phyloP scores from a whole-genome alignment of 495 filamentous ascomycete species.

The Trichocladium antarcticum region DNA sequence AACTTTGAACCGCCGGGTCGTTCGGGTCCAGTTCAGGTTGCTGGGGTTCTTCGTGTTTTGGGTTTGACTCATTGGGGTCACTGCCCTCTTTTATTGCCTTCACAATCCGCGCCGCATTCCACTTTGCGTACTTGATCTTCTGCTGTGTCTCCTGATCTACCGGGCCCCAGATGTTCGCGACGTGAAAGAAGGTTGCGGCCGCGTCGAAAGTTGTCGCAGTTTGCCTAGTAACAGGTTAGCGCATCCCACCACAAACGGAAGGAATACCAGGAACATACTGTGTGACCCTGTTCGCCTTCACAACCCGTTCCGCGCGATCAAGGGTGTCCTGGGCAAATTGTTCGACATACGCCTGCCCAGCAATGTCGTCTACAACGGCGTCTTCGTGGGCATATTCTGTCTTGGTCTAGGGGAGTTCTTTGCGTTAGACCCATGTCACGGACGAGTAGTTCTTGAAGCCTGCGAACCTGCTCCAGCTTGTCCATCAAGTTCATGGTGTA shows the following conservation, averaged over 20 bases:
- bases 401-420: conserved; percentile 47
- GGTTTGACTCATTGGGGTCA: conserved; percentile 87
- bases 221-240: conserved; percentile 45
- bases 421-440: not conserved
- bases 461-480: conserved; percentile 68
- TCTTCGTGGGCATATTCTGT: conserved; percentile 39
- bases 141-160: conserved; percentile 65
- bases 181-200: conserved; percentile 80
- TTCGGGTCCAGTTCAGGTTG: conserved; percentile 43
- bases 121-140: conserved; percentile 93
- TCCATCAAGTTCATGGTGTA: conserved; percentile 84
- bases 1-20: conserved; percentile 52
- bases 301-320: conserved; percentile 64
- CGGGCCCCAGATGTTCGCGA: conserved; percentile 71
- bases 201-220: conserved; percentile 90
- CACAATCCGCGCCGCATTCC: conserved; percentile 80
- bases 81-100: conserved; percentile 85
- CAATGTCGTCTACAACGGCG: conserved; percentile 69
- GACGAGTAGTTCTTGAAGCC: too few relatives aligned
- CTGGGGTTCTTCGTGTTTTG: conserved; percentile 43
- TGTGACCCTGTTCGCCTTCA: conserved; percentile 75
- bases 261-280: conserved; percentile 40
- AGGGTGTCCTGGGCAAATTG: conserved; percentile 88
- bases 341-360: conserved; percentile 83
- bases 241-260: not conserved